phyloP scores from a whole-genome alignment of 2,329 filamentous ascomycete genomes.

The Penicillium sp. region DNA sequence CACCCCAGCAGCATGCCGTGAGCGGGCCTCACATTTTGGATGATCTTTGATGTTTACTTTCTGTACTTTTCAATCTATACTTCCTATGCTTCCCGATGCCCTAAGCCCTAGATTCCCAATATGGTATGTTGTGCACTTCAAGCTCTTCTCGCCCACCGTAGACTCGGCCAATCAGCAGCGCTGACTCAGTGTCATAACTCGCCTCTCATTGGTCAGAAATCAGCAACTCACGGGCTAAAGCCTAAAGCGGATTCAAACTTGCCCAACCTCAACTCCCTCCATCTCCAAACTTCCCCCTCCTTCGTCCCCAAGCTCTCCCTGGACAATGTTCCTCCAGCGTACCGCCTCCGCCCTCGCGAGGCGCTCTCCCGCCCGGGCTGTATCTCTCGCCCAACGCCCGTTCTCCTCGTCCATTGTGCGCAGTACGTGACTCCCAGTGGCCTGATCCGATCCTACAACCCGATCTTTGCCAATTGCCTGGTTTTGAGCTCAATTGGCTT shows the following conservation, averaged over 20 bases:
- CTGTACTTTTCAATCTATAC: too few relatives aligned
- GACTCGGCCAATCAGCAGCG: conserved; percentile 13
- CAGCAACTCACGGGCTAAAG: conserved; percentile 30
- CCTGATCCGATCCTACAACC: conserved; percentile 20
- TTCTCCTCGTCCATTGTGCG: conserved; percentile 44
- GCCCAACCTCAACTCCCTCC: conserved; percentile 31
- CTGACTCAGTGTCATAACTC: conserved; percentile 13
- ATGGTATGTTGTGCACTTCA: conserved; percentile 8
- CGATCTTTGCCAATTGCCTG: conserved; percentile 17
- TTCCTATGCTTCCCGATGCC: conserved; percentile 4
- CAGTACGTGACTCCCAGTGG: conserved; percentile 39
- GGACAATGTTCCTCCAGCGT: conserved; percentile 46
- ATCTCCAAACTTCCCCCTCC: conserved; percentile 22
- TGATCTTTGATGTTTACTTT: background rate
- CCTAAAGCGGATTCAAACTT: conserved; percentile 40
- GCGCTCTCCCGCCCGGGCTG: conserved; percentile 41
- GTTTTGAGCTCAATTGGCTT: conserved; percentile 21
- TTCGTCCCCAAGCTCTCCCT: conserved; percentile 22
- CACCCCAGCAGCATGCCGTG: conserved; percentile 78
- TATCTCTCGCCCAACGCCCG: conserved; percentile 38
- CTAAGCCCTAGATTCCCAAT: conserved; percentile 21
- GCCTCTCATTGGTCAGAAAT: conserved; percentile 15
- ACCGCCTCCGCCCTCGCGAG: conserved; percentile 43
- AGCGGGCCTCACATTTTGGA: conserved; percentile 55
- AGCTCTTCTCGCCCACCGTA: conserved; percentile 4